phyloP scores from a whole-genome alignment of 495 filamentous ascomycete genomes.

The Parmelia sp. region DNA sequence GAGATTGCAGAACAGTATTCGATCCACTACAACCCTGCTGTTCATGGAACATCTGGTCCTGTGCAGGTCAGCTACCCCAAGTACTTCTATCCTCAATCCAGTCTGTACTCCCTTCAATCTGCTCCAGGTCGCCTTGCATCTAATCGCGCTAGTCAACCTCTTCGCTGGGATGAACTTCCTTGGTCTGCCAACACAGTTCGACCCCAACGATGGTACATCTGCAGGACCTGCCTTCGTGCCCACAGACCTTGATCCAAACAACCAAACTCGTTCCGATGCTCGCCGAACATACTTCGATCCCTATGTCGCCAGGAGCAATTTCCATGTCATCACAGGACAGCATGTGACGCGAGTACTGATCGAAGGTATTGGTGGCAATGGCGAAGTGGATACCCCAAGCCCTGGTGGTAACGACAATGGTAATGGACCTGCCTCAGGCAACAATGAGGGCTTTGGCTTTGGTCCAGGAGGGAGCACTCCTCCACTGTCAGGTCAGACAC shows the following conservation, averaged over 20 bases:
- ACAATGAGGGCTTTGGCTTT: conserved; percentile 28
- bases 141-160: conserved; percentile 41
- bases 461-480: conserved; percentile 27
- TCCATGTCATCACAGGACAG: conserved; percentile 40
- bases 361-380: conserved; percentile 24
- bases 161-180: conserved; percentile 44
- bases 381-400: conserved; percentile 20
- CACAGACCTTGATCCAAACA: conserved; percentile 37
- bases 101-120: conserved; percentile 14
- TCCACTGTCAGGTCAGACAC: conserved; percentile 13
- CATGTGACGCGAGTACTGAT: conserved; percentile 42
- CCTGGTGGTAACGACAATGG: conserved; percentile 26
- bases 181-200: conserved; percentile 41
- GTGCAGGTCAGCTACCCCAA: conserved; percentile 46
- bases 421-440: conserved; percentile 20
- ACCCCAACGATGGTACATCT: conserved; percentile 42
- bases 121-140: background rate
- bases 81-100: conserved; percentile 31
- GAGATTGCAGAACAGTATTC: conserved; percentile 27
- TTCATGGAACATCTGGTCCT: conserved; percentile 42
- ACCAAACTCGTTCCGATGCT: conserved; percentile 38
- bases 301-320: conserved; percentile 34
- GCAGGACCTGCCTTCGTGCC: conserved; percentile 45
- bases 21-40: conserved; percentile 36
- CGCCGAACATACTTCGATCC: conserved; percentile 39